Conservation (phyloP, 2,329 filamentous ascomycete species). For the Pyrenochaeta sp. region DNA sequence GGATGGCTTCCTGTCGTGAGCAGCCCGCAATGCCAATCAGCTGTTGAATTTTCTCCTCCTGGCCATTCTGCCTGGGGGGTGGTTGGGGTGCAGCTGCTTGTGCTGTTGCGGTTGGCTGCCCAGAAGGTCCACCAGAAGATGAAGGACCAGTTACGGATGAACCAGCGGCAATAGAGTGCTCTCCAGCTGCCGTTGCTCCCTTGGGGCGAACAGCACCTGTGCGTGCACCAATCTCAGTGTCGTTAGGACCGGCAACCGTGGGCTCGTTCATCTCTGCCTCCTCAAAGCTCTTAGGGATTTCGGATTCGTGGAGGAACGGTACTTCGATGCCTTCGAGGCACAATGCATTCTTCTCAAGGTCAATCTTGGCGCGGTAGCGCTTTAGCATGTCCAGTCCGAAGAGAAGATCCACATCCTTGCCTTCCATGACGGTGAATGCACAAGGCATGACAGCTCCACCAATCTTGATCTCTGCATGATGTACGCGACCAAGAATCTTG, state of each 20-base stretch:
- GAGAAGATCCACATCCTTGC: conserved; percentile 92
- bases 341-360: conserved; percentile 82
- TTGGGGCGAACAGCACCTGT: conserved; percentile 76
- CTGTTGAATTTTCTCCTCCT: conserved; percentile 75
- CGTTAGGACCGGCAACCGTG: conserved; percentile 81
- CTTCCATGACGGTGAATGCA: conserved; percentile 99
- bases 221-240: conserved; percentile 84
- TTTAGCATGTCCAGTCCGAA: conserved; percentile 97
- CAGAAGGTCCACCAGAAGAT: conserved; percentile 21
- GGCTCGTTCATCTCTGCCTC: conserved; percentile 79
- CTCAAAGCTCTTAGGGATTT: conserved; percentile 86
- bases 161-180: conserved; percentile 23
- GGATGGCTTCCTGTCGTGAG: conserved; percentile 75
- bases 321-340: conserved; percentile 90
- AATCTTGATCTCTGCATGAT: conserved; percentile 94
- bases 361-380: conserved; percentile 90
- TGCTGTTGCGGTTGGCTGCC: conserved; percentile 14
- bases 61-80: conserved; percentile 53
- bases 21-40: conserved; percentile 78
- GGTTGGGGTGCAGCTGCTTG: conserved; percentile 23
- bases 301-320: conserved; percentile 87
- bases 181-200: conserved; percentile 43
- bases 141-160: conserved; percentile 23
- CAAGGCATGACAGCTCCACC: conserved; percentile 86
- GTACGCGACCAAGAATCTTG: conserved; percentile 91